Evolutionary conservation across 495 filamentous ascomycete species (phyloP).

Genomic region (Tuber brumale): DNA sequence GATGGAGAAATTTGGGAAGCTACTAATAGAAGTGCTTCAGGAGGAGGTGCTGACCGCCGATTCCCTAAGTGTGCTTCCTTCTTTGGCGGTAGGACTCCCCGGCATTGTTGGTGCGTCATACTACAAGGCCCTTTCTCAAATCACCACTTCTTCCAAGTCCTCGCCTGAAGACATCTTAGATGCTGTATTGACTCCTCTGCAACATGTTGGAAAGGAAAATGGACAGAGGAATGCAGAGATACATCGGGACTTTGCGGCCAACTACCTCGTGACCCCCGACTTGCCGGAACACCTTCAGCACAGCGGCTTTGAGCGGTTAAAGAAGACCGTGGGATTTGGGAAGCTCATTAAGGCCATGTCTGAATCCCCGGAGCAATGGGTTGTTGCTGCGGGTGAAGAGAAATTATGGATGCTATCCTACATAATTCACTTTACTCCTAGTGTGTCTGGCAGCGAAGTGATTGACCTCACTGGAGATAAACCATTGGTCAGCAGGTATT

Average conservation of each 20-base stretch:
- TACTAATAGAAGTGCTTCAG: conserved; percentile 26
- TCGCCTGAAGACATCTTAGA: conserved; percentile 34
- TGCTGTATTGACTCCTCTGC: conserved; percentile 49
- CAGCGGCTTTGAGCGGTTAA: conserved; percentile 45
- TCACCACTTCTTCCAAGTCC: conserved; percentile 33
- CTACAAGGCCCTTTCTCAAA: conserved; percentile 36
- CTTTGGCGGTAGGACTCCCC: conserved; percentile 17
- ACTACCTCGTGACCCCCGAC: conserved; percentile 51
- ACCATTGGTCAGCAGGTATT: not conserved
- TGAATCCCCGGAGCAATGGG: conserved; percentile 26
- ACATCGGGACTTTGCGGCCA: conserved; percentile 55
- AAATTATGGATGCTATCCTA: conserved; percentile 74
- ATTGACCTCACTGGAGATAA: conserved; percentile 43
- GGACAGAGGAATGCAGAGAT: conserved; percentile 39
- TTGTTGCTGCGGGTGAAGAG: conserved; percentile 38
- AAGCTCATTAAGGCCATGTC: conserved; percentile 28
- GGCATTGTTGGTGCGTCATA: conserved; percentile 41
- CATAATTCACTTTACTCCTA: conserved; percentile 66
- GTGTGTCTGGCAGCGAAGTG: conserved; percentile 44
- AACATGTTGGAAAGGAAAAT: conserved; percentile 48
- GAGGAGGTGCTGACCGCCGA: conserved; percentile 16
- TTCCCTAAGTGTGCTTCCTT: conserved; percentile 21
- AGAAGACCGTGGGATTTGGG: conserved; percentile 13
- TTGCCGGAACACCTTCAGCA: conserved; percentile 45
- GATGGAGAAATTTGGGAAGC: conserved; percentile 17